These are phyloP conservation scores for Coccomyxa subellipsoidea DNA, from an alignment of 163 green algal species.

Conservation along the genomic window DNA sequence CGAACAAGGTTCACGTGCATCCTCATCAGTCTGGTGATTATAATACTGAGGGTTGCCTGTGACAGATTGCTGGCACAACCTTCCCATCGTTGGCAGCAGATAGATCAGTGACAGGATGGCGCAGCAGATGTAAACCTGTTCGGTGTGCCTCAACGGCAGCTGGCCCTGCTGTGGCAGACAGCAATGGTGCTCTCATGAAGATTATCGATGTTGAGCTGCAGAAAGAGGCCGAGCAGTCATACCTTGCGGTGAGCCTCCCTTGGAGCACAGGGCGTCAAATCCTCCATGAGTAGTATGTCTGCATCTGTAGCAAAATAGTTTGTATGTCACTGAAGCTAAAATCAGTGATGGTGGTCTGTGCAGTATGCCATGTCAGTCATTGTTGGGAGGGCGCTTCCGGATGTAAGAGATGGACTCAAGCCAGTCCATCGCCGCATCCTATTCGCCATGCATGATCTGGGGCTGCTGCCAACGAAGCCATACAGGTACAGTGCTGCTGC, in stretches of 20 bases:
- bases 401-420: constrained; percentile 93
- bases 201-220: constrained; percentile 53
- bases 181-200: background rate
- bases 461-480: constrained; percentile 71
- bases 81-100: background rate
- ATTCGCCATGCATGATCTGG: constrained; percentile 97
- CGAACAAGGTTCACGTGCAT: too few relatives aligned
- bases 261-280: background rate
- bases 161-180: background rate
- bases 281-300: background rate
- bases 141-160: background rate
- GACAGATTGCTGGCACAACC: background rate
- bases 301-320: background rate
- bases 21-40: too few relatives aligned
- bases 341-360: background rate
- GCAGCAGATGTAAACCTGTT: background rate
- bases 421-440: constrained; percentile 97
- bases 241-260: constrained; percentile 41
- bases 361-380: constrained; percentile 99
- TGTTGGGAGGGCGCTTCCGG: constrained; percentile 89
- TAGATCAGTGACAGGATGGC: background rate
- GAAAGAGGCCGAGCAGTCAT: constrained; percentile 52
- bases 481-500: constrained; percentile 31
- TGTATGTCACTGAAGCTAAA: background rate
- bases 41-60: too few relatives aligned